These are phyloP conservation scores for Candida methanosorbosa DNA, from an alignment of 805 yeast genomes.

Conservation along the genomic window DNA sequence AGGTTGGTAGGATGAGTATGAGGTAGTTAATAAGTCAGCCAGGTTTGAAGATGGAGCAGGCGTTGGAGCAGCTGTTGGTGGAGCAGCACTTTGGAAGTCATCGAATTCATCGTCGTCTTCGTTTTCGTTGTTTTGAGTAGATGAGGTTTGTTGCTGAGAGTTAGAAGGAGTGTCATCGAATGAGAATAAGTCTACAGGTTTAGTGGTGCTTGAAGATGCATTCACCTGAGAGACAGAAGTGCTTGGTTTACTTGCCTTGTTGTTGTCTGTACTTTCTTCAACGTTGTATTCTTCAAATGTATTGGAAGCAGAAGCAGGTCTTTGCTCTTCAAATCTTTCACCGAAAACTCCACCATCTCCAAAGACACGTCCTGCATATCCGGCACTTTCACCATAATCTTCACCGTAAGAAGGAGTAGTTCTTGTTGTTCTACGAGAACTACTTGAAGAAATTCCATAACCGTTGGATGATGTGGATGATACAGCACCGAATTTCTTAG, in stretches of 20 bases:
- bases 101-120: constrained; percentile 72
- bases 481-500: constrained; percentile 76
- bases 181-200: constrained; percentile 40
- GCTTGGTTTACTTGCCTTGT: constrained; percentile 23
- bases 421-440: no score
- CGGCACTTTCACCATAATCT: constrained; percentile 35
- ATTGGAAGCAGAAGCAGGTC: constrained; percentile 30
- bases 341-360: constrained; percentile 72
- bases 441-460: constrained; percentile 25
- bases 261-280: constrained; percentile 21
- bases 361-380: constrained; percentile 42
- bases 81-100: constrained; percentile 67
- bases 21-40: constrained; percentile 22
- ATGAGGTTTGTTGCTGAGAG: constrained; percentile 6
- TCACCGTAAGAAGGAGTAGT: constrained; percentile 34
- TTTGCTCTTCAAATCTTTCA: constrained; percentile 52
- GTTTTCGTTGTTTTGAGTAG: constrained; percentile 20
- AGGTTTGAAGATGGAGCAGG: constrained; percentile 17
- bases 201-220: constrained; percentile 28
- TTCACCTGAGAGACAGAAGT: constrained; percentile 32
- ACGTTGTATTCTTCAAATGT: constrained; percentile 59
- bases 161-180: constrained; percentile 26
- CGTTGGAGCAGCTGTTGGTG: constrained; percentile 20
- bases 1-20: constrained; percentile 14
- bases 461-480: constrained; percentile 32